Evolutionary conservation across 78 protist genomes (phyloP), one percentile per base, ranked within the genome.

Genomic region (Chrysochromulina parva): DNA sequence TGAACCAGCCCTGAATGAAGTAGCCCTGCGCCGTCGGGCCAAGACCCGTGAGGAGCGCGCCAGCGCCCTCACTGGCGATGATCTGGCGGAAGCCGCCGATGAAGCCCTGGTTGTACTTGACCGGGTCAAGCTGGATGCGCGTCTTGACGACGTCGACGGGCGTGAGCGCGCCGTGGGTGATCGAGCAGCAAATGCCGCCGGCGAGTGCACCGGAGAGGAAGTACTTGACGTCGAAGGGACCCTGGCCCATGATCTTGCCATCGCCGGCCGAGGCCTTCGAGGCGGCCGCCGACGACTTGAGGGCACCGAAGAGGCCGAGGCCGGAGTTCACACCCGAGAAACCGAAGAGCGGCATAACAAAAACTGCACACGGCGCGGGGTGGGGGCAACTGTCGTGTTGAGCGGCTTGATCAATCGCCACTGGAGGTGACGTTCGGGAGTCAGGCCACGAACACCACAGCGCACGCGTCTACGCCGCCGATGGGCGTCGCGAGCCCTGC

Each of bases 141-240:
- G 95, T 93, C 95, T 95, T 95, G 59, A 93, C 95, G 58, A 95
- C 96, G 86, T 95, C 96, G 9, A 95, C 90, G 4, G 96, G 96
- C 66, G 69, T 50, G 22, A 94, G 62, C 19, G 94, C 94, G 50
- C 93, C 93, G 89, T 94, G 96, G 52, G 96, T 94, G 82, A 92
- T 5, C 14, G 89, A 26, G 89, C 96, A 94, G 92, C 94, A 94
- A 71, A 94, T 78, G n/a, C 93, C 94, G 26, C 71, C 71, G 24
- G 71, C 1, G 71, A 65, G 71, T 3, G 71, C 71, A 6, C 71
- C 71, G 3, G 38, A 10, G 50, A 87, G 55, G 7, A 0, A 87
- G 73, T 87, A 87, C 62, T 4, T 65, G n/a, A 65, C n/a, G 28
- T 26, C 80, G 57, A 87, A 87, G 53, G 90, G 76, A 2, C 90